These are phyloP conservation scores for Candida freyschussii DNA, from an alignment of 1,139 yeast species.

Conservation along the genomic window DNA sequence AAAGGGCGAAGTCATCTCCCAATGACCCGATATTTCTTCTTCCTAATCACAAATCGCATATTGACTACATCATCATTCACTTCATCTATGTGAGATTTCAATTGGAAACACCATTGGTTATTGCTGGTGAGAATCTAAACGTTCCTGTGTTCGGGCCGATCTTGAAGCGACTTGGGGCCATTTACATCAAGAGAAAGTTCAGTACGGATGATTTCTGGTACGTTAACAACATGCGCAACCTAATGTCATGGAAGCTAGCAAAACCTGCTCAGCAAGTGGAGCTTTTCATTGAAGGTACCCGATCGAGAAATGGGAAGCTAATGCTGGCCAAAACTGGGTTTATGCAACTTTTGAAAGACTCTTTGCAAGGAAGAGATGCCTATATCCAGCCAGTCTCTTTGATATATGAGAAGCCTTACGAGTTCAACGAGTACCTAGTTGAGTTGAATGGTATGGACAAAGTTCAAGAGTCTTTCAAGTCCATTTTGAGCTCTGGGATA, in stretches of 20 bases:
- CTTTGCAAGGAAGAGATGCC: slow-evolving; percentile 9
- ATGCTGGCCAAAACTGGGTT: slow-evolving; percentile 23
- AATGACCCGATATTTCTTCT: slow-evolving; percentile 8
- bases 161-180: slow-evolving; percentile 18
- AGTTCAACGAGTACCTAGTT: slow-evolving; percentile 20
- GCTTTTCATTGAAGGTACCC: slow-evolving; percentile 21
- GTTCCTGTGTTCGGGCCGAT: slow-evolving; percentile 21
- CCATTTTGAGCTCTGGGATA: slow-evolving; percentile 14
- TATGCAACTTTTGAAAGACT: slow-evolving; percentile 14
- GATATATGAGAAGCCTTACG: slow-evolving; percentile 22
- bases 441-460: slow-evolving; percentile 23
- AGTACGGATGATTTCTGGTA: slow-evolving; percentile 17
- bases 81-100: slow-evolving; percentile 14
- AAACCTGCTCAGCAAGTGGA: slow-evolving; percentile 13
- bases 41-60: slow-evolving; percentile 22
- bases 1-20: slow-evolving; percentile 4
- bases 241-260: slow-evolving; percentile 8
- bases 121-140: slow-evolving; percentile 23
- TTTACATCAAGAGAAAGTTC: slow-evolving; percentile 21
- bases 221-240: slow-evolving; percentile 8
- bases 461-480: slow-evolving; percentile 18
- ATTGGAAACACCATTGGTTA: slow-evolving; percentile 20
- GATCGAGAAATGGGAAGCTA: slow-evolving; percentile 23
- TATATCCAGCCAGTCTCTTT: slow-evolving; percentile 17
- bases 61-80: slow-evolving; percentile 23